A percentile compares a stretch with the other conserved stretches of the same genome.
Evolutionary conservation across 805 yeast genomes (phyloP).

Genomic region (Spathaspora sp.): DNA sequence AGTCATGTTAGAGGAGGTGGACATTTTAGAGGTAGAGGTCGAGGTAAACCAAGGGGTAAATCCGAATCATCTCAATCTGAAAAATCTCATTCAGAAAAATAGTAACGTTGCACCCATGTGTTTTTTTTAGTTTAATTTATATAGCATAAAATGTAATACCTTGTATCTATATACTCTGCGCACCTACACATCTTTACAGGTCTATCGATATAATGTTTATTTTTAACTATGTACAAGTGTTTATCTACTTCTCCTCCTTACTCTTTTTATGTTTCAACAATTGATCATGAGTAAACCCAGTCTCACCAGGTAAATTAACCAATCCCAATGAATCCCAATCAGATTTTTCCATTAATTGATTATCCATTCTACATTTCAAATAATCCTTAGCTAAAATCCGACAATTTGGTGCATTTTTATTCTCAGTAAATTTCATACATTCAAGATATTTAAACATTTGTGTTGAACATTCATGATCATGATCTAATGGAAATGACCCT

Average conservation of each 20-base stretch:
- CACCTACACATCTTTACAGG: background rate
- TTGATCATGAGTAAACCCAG: conserved; percentile 5
- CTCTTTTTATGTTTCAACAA: conserved; percentile 3
- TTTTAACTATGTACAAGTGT: background rate
- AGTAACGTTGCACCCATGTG: background rate
- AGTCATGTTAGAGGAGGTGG: conserved; percentile 5
- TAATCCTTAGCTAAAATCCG: conserved; percentile 78
- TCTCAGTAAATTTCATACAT: conserved; percentile 74
- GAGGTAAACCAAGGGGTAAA: background rate
- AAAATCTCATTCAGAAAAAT: background rate
- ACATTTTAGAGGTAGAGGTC: conserved; percentile 1
- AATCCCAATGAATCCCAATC: conserved; percentile 44
- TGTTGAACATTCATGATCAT: conserved; percentile 72
- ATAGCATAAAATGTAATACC: background rate
- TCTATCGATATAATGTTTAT: background rate
- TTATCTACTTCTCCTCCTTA: background rate
- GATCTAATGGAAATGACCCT: conserved; percentile 95
- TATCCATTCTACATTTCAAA: conserved; percentile 84
- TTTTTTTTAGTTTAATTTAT: background rate
- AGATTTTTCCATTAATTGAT: conserved; percentile 43
- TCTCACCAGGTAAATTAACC: conserved; percentile 37
- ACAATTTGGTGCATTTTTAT: conserved; percentile 90
- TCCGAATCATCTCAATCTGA: too few relatives aligned
- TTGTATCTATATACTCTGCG: background rate
- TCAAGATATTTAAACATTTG: conserved; percentile 72